These are phyloP conservation scores for Podaxis sp. DNA, from an alignment of 768 basidiomycete genomes.

Conservation along the genomic window DNA sequence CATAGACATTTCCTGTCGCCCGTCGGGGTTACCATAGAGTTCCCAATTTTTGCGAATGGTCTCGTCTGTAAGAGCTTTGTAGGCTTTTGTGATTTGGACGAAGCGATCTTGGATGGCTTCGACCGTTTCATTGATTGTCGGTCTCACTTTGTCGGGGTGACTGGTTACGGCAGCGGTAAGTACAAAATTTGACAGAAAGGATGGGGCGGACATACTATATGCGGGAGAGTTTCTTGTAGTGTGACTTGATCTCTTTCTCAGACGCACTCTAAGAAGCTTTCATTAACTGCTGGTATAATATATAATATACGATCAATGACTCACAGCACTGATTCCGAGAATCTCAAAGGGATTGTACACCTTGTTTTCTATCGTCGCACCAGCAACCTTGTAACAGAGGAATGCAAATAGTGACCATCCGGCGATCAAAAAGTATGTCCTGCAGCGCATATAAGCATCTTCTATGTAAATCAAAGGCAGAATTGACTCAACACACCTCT, in stretches of 20 bases:
- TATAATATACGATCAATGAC: slow-evolving; percentile 22
- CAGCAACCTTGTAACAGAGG: slow-evolving; percentile 63
- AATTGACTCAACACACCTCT: slow-evolving; percentile 39
- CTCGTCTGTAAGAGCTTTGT: slow-evolving; percentile 94
- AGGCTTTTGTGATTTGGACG: slow-evolving; percentile 94
- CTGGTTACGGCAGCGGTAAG: slow-evolving; percentile 36
- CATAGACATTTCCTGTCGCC: slow-evolving; percentile 91
- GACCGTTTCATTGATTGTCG: slow-evolving; percentile 76
- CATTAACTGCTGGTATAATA: not conserved
- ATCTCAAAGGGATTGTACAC: slow-evolving; percentile 96
- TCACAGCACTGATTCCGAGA: slow-evolving; percentile 69
- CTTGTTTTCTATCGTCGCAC: slow-evolving; percentile 56
- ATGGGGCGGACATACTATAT: slow-evolving; percentile 57
- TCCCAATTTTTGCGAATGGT: slow-evolving; percentile 88
- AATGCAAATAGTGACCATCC: slow-evolving; percentile 78
- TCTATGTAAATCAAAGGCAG: not conserved
- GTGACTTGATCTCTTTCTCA: slow-evolving; percentile 93
- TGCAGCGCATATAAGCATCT: slow-evolving; percentile 25
- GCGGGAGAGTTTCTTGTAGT: slow-evolving; percentile 89
- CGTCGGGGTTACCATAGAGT: slow-evolving; percentile 92
- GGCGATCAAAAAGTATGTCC: slow-evolving; percentile 54
- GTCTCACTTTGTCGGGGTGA: slow-evolving; percentile 95
- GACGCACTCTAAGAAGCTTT: slow-evolving; percentile 47
- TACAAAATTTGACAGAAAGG: not conserved
- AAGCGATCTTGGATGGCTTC: slow-evolving; percentile 86